Conservation (phyloP, 306 rosid genomes). For the Cicer chorassanicum region DNA sequence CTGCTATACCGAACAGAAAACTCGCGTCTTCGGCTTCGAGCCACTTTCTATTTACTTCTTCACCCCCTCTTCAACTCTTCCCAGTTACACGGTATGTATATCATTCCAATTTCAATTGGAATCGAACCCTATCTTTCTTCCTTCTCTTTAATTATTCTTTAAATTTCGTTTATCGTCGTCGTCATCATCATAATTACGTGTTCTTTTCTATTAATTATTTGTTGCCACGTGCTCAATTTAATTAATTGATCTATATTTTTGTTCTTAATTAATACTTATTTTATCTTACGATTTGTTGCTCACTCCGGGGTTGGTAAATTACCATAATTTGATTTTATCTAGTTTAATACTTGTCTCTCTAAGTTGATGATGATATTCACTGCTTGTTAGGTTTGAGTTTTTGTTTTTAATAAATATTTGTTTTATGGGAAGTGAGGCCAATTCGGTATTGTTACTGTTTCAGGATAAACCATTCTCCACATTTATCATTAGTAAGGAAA, state of each 20-base stretch:
- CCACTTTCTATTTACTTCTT: background rate
- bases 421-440: background rate
- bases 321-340: conserved; percentile 30
- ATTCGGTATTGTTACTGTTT: conserved; percentile 38
- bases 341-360: background rate
- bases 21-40: conserved; percentile 32
- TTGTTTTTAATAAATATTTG: background rate
- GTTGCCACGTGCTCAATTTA: conserved; percentile 25
- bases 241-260: conserved; percentile 2
- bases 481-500: conserved; percentile 35
- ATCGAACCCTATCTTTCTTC: background rate
- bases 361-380: background rate
- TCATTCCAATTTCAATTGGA: background rate
- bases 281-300: conserved; percentile 38
- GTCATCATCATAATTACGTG: no score
- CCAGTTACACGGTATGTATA: background rate
- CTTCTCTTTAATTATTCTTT: background rate
- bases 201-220: conserved; percentile 16
- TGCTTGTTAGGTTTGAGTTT: background rate
- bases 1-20: conserved; percentile 35
- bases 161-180: background rate
- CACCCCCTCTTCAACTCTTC: background rate
- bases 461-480: conserved; percentile 35
- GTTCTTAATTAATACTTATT: background rate
- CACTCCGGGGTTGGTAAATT: background rate